Evolutionary conservation across 495 filamentous ascomycete species (phyloP), one percentile per base, ranked within the genome.

Genomic region (Neurospora sp.): DNA sequence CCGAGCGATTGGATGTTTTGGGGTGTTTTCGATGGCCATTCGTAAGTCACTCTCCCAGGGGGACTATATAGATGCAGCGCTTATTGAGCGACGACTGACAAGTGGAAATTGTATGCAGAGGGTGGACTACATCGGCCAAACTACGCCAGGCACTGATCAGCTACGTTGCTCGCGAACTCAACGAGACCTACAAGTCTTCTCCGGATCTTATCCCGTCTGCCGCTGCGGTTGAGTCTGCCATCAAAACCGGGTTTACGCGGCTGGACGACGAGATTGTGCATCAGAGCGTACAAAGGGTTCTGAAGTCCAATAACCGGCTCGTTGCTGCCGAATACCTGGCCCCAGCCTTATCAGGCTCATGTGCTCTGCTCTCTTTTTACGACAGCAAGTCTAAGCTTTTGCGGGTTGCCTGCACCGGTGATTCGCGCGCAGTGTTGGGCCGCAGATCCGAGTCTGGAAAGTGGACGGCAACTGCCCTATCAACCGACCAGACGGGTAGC

Each of bases 1-100:
- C 89, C 83, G 62, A 93, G 88, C 73, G 96, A 99, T 79, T 99
- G 96, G 96, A 98, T 98, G 93, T 99, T 99, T 80, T 99, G 96
- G 96, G 95, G 93, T 46, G 94, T 99, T 14, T 99, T 97, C 82
- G 96, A 99, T 80, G 96, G 96, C 1, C 96, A 99, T 82, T 92
- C 92, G 93, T 94, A 82, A 80, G 88, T 87, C 72, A 39, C 16
- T 39, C 11, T 70, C 69, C 27, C 9, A 48, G 69, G n/a, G 69
- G 72, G 66, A 66, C 54, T 66, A 12, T 54, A 11, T 23, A 54
- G 2, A 12, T 23, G 27, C 54, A 35, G 54, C 8, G 73, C 71
- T 74, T 62, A 39, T 48, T 72, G 70, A 48, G n/a, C 37, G 16
- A 41, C 11, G 66, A 41, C 79, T 85, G 73, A 84, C 62, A 40